A percentile compares a stretch with the other conserved stretches of the same genome.
Conservation (phyloP, 2,329 filamentous ascomycete genomes). For the Trichophyton schoenleinii region DNA sequence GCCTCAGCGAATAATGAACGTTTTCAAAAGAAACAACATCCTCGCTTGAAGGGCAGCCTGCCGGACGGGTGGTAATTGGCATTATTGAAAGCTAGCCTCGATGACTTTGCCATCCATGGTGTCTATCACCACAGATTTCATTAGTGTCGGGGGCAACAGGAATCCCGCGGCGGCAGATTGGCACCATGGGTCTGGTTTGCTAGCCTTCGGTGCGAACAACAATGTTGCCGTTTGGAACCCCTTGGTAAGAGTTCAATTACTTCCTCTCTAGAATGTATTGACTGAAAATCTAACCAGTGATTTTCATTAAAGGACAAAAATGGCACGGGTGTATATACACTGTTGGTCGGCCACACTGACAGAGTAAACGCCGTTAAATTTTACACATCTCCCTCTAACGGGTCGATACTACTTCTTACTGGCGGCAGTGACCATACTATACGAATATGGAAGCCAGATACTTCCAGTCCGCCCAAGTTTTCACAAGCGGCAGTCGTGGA, state of each 20-base stretch:
- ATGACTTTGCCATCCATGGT: conserved; percentile 22
- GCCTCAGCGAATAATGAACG: neutral
- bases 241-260: conserved; percentile 41
- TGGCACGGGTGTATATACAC: conserved; percentile 47
- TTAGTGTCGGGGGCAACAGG: conserved; percentile 77
- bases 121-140: conserved; percentile 36
- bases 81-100: neutral
- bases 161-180: conserved; percentile 86
- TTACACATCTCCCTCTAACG: conserved; percentile 42
- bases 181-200: conserved; percentile 53
- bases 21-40: neutral
- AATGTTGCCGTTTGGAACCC: conserved; percentile 86
- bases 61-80: neutral
- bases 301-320: conserved; percentile 27
- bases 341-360: conserved; percentile 66
- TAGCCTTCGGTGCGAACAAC: conserved; percentile 81
- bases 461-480: conserved; percentile 24
- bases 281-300: neutral
- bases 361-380: conserved; percentile 77
- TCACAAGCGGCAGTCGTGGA: conserved; percentile 39
- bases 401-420: conserved; percentile 52
- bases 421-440: conserved; percentile 72
- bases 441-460: conserved; percentile 44
- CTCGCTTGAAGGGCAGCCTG: neutral
- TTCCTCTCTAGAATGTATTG: neutral